Conservation (phyloP, 108 stramenopile species). For the Ochromonas danica region DNA sequence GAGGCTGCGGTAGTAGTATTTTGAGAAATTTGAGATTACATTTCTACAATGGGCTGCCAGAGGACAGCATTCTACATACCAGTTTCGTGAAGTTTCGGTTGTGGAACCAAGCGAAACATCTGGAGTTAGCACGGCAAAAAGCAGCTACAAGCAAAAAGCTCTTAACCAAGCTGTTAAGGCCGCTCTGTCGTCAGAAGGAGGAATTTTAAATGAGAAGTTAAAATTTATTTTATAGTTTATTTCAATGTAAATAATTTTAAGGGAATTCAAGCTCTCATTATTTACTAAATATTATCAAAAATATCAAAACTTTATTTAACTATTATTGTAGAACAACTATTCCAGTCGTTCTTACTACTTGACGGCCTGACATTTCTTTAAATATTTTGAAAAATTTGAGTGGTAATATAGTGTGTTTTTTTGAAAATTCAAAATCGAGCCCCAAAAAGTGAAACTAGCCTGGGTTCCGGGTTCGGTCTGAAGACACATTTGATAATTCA, state of each 20-base stretch:
- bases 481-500: constrained; percentile 17
- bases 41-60: constrained; percentile 14
- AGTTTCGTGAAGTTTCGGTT: constrained; percentile 15
- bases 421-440: constrained; percentile 17
- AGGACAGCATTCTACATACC: constrained; percentile 15
- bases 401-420: constrained; percentile 17
- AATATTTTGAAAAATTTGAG: constrained; percentile 11
- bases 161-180: constrained; percentile 15
- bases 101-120: constrained; percentile 9
- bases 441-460: constrained; percentile 15
- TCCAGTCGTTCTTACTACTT: constrained; percentile 15
- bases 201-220: constrained; percentile 17
- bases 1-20: constrained; percentile 14
- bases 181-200: constrained; percentile 13
- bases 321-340: constrained; percentile 17
- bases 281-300: constrained; percentile 18
- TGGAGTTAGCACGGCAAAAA: constrained; percentile 15
- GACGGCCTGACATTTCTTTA: constrained; percentile 15
- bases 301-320: constrained; percentile 18
- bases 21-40: constrained; percentile 17
- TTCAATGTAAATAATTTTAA: constrained; percentile 18
- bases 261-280: constrained; percentile 15
- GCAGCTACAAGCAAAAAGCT: constrained; percentile 15
- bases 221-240: constrained; percentile 18
- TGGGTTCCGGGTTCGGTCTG: constrained; percentile 12